These are phyloP conservation scores for Hypoxylon lienhwacheense DNA, from an alignment of 495 filamentous ascomycete species.

Conservation along the genomic window DNA sequence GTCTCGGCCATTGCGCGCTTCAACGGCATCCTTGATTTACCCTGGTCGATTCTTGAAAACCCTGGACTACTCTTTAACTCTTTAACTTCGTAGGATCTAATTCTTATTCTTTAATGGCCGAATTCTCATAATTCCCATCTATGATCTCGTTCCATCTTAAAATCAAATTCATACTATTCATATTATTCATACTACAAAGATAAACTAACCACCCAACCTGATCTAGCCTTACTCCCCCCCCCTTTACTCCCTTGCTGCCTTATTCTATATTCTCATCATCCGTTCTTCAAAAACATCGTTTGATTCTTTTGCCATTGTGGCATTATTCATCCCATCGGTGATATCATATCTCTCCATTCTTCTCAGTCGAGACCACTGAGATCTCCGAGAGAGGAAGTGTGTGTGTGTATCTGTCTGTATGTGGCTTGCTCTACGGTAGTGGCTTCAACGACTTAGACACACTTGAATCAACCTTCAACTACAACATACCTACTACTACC, in stretches of 20 bases:
- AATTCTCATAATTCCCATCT: conserved; percentile 37
- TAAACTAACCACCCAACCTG: conserved; percentile 25
- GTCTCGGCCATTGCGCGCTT: conserved; percentile 39
- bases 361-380: conserved; percentile 4
- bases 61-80: too few species aligned
- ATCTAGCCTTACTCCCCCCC: not conserved
- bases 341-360: conserved; percentile 34
- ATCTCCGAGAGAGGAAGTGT: too few species aligned
- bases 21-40: not conserved
- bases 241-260: not conserved
- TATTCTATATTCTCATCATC: conserved; percentile 20
- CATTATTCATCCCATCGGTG: conserved; percentile 25
- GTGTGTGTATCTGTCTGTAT: conserved; percentile 7
- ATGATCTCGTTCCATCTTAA: conserved; percentile 19
- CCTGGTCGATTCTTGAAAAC: too few species aligned
- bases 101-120: conserved; percentile 38
- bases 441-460: conserved; percentile 25
- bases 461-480: too few species aligned
- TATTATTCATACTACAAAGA: conserved; percentile 8
- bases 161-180: too few species aligned
- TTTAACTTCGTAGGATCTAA: conserved; percentile 22
- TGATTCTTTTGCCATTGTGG: conserved; percentile 32
- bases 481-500: too few species aligned
- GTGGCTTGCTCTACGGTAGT: conserved; percentile 28
- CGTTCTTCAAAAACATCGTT: conserved; percentile 32